A percentile compares a stretch with the other conserved stretches of the same genome.
phyloP scores from a whole-genome alignment of 345 rosid genomes.

The Moricandia arvensis region DNA sequence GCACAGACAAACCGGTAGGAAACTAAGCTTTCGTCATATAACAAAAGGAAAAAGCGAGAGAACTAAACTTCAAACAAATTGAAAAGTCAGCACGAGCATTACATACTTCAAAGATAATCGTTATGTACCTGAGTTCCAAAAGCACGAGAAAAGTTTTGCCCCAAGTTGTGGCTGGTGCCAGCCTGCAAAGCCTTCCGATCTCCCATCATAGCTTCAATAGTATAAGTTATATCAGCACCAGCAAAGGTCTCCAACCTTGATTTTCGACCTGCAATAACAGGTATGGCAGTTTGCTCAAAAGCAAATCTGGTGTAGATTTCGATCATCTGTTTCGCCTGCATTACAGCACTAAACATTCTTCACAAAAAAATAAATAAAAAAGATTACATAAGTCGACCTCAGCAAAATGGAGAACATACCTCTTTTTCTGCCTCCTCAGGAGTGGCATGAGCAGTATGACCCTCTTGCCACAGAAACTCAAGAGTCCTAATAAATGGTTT shows the following conservation, averaged over 20 bases:
- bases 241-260: constrained; percentile 87
- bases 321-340: constrained; percentile 89
- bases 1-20: not conserved
- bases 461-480: constrained; percentile 97
- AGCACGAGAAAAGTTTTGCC: constrained; percentile 71
- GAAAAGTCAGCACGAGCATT: not conserved
- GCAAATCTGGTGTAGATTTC: constrained; percentile 85
- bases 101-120: constrained; percentile 1
- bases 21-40: not conserved
- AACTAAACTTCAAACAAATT: not conserved
- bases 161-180: constrained; percentile 75
- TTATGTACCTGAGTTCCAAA: constrained; percentile 72
- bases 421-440: constrained; percentile 89
- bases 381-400: not conserved
- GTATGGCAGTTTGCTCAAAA: constrained; percentile 91
- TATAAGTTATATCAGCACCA: constrained; percentile 85
- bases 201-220: constrained; percentile 99
- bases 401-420: constrained; percentile 43
- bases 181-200: constrained; percentile 93
- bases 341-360: constrained; percentile 6
- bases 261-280: constrained; percentile 88
- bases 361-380: constrained; percentile 5
- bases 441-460: constrained; percentile 93
- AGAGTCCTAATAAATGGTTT: constrained; percentile 95
- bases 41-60: not conserved